These are phyloP conservation scores for Pittosporum tobira DNA, from an alignment of 129 eudicot species.

Conservation along the genomic window DNA sequence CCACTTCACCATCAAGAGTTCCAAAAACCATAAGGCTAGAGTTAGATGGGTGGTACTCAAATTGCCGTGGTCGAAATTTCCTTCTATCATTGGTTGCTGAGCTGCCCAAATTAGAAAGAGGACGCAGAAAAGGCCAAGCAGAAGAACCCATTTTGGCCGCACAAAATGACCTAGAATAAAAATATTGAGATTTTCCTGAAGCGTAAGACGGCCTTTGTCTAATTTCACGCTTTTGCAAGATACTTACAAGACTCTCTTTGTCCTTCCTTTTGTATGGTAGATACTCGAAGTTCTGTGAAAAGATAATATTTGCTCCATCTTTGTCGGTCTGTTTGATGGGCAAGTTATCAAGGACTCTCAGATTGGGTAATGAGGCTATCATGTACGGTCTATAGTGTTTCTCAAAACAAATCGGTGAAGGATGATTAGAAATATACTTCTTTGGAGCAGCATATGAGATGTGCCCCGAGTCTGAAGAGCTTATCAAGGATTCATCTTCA, in stretches of 20 bases:
- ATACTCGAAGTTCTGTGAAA: conserved; percentile 57
- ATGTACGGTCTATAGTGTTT: conserved; percentile 78
- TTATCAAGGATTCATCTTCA: conserved; percentile 28
- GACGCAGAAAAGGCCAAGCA: conserved; percentile 61
- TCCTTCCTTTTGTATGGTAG: conserved; percentile 62
- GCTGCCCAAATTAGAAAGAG: conserved; percentile 40
- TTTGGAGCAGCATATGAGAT: conserved; percentile 22
- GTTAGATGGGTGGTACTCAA: conserved; percentile 85
- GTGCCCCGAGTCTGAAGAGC: conserved; percentile 24
- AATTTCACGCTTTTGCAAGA: conserved; percentile 65
- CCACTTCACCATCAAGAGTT: conserved; percentile 91
- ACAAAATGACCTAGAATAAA: conserved; percentile 63
- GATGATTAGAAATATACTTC: conserved; percentile 52
- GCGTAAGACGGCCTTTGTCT: conserved; percentile 16
- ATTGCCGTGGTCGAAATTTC: conserved; percentile 77
- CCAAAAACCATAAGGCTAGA: conserved; percentile 85
- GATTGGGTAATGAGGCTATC: conserved; percentile 65
- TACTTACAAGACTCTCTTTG: conserved; percentile 42
- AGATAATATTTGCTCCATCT: conserved; percentile 47
- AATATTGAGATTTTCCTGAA: conserved; percentile 37
- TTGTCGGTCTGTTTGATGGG: conserved; percentile 55
- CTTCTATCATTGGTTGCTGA: conserved; percentile 32
- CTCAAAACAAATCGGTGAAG: conserved; percentile 89
- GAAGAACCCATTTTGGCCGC: conserved; percentile 80
- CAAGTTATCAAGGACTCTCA: conserved; percentile 62